phyloP scores from a whole-genome alignment of 805 yeast species.

The Isabelozyma gotoi region DNA sequence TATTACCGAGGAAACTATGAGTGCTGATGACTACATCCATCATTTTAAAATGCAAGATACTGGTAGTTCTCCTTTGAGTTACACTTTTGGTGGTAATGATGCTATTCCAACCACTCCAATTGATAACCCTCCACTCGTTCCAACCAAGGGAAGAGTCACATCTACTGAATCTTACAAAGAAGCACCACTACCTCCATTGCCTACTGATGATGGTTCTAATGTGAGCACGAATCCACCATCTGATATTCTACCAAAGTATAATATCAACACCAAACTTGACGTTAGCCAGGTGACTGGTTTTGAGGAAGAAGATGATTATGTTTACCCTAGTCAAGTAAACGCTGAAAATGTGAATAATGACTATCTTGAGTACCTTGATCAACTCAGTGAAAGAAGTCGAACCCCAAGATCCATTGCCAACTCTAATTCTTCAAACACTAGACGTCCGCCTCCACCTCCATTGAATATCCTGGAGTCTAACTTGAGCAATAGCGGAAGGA shows the following conservation, averaged over 20 bases:
- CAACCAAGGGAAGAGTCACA: slow-evolving; percentile 17
- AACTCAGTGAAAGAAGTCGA: not conserved
- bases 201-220: slow-evolving; percentile 9
- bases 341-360: slow-evolving; percentile 11
- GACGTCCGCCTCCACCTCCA: slow-evolving; percentile 8
- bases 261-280: slow-evolving; percentile 4
- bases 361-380: slow-evolving; percentile 19
- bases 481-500: not conserved
- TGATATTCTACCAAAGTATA: not conserved
- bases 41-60: slow-evolving; percentile 15
- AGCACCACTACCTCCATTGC: slow-evolving; percentile 23
- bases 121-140: slow-evolving; percentile 4
- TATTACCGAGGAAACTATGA: slow-evolving; percentile 63
- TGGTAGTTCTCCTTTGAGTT: slow-evolving; percentile 7
- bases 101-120: slow-evolving; percentile 7
- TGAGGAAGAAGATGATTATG: slow-evolving; percentile 6
- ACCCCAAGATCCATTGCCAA: not conserved
- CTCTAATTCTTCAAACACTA: not conserved
- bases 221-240: not conserved
- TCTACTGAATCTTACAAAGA: slow-evolving; percentile 16
- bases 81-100: slow-evolving; percentile 10
- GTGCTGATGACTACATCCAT: slow-evolving; percentile 30
- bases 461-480: not conserved
- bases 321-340: slow-evolving; percentile 10
- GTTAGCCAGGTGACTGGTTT: slow-evolving; percentile 6